These are phyloP conservation scores for Microcyclosporella mali DNA, from an alignment of 2,329 filamentous ascomycete genomes.

Conservation along the genomic window DNA sequence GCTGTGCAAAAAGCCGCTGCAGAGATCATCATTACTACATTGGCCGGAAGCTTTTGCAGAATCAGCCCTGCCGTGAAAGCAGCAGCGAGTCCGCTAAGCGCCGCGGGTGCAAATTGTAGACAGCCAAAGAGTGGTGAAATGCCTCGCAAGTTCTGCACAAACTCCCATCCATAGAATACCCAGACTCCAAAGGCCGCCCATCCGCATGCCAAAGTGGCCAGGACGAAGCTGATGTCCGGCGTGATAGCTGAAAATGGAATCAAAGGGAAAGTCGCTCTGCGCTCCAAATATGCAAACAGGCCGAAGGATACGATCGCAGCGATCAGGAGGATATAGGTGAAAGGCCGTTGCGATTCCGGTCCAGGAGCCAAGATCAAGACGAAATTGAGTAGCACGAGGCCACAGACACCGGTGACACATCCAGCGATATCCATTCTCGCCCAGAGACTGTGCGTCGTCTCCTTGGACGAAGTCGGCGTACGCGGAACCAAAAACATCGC, in stretches of 20 bases:
- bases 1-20: constrained; percentile 32
- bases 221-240: constrained; percentile 21
- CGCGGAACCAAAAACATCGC: constrained; percentile 47
- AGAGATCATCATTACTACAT: constrained; percentile 32
- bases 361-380: constrained; percentile 27
- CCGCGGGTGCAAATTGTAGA: constrained; percentile 30
- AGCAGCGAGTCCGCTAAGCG: constrained; percentile 31
- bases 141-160: constrained; percentile 27
- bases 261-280: constrained; percentile 13
- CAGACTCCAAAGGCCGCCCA: constrained; percentile 30
- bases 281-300: constrained; percentile 22
- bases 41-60: constrained; percentile 32
- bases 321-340: constrained; percentile 24
- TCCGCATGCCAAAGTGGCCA: constrained; percentile 24
- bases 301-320: constrained; percentile 22
- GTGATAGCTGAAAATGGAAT: constrained; percentile 22
- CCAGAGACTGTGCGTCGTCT: too few species aligned
- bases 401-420: constrained; percentile 22
- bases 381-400: constrained; percentile 28
- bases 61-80: constrained; percentile 32
- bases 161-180: constrained; percentile 33
- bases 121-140: constrained; percentile 28
- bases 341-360: constrained; percentile 22
- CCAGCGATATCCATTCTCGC: too few species aligned
- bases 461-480: too few species aligned